These are phyloP conservation scores for Oryza glumipatula DNA, from an alignment of 176 grass and related monocot genomes.

Conservation along the genomic window DNA sequence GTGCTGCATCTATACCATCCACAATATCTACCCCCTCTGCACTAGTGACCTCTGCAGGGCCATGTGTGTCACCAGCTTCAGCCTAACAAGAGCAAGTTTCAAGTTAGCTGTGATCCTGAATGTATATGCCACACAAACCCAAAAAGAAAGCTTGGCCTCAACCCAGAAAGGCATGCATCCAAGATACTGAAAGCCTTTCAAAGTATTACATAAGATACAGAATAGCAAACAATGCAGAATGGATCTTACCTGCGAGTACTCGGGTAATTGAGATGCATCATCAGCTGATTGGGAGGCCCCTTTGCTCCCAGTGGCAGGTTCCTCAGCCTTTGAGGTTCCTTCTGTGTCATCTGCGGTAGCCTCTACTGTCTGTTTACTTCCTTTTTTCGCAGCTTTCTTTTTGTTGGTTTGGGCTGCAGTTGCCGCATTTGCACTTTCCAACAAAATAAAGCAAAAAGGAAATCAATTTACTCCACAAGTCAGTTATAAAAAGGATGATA, in stretches of 20 bases:
- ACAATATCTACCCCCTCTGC: conserved; percentile 39
- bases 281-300: conserved; percentile 44
- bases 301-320: conserved; percentile 44
- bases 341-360: conserved; percentile 53
- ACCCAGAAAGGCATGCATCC: neutral
- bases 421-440: conserved; percentile 33
- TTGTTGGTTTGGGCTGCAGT: conserved; percentile 37
- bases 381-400: conserved; percentile 54
- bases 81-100: conserved; percentile 14
- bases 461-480: conserved; percentile 21
- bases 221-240: neutral
- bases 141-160: neutral
- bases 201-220: neutral
- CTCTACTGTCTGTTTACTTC: conserved; percentile 38
- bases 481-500: conserved; percentile 29
- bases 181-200: neutral
- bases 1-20: conserved; percentile 20
- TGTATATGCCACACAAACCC: neutral
- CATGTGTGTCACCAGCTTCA: conserved; percentile 49
- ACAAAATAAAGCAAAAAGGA: conserved; percentile 36
- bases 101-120: conserved; percentile 2
- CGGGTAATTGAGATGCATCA: conserved; percentile 55
- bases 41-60: conserved; percentile 37
- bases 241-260: conserved; percentile 54
- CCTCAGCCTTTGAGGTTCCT: conserved; percentile 65